Evolutionary conservation across 352 stramenopile species (phyloP).

Genomic region (Aphanomyces stellatus): DNA sequence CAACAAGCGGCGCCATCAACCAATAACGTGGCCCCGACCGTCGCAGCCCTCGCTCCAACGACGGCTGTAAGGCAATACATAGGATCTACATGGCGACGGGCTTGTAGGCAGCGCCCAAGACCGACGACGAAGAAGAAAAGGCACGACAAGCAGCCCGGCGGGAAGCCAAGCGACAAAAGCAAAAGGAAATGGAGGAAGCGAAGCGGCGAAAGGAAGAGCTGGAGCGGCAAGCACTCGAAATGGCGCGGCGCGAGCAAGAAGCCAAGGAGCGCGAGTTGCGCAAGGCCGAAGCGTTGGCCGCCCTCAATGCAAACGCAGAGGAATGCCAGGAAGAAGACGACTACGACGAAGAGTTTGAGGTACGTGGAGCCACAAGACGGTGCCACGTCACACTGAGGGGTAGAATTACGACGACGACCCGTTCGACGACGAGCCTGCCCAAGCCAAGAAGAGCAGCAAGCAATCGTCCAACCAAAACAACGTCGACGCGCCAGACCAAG

Average conservation of each 20-base stretch:
- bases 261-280: conserved; percentile 35
- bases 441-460: neutral
- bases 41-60: neutral
- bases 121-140: conserved; percentile 10
- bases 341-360: conserved; percentile 60
- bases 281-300: conserved; percentile 40
- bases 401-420: conserved; percentile 51
- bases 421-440: conserved; percentile 23
- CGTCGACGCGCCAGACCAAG: conserved; percentile 17
- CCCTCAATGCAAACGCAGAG: conserved; percentile 60
- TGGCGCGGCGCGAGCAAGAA: conserved; percentile 38
- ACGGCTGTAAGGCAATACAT: no score
- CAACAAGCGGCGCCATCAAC: neutral
- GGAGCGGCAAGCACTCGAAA: conserved; percentile 34
- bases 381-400: neutral
- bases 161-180: conserved; percentile 45
- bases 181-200: conserved; percentile 42
- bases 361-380: neutral
- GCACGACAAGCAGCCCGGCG: conserved; percentile 19
- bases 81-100: no score
- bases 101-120: no score
- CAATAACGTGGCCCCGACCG: neutral
- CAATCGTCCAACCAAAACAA: conserved; percentile 23
- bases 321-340: conserved; percentile 62
- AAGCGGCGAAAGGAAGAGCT: conserved; percentile 41